phyloP scores from a whole-genome alignment of 352 stramenopile species.

The Elongisporangium undulatum region DNA sequence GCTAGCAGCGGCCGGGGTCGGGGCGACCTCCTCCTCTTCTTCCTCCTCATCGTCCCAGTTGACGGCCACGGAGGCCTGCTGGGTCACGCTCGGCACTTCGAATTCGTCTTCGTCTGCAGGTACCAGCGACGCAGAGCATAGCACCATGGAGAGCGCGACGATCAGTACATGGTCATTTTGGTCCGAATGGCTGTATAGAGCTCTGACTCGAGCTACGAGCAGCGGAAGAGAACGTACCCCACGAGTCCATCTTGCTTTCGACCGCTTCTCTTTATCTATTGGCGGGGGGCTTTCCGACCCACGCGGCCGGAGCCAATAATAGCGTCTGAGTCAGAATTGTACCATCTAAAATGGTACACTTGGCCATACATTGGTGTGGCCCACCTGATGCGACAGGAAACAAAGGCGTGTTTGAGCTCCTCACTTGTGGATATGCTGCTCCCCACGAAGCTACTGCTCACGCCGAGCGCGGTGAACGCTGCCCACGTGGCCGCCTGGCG shows the following conservation, averaged over 20 bases:
- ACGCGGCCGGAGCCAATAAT: not conserved
- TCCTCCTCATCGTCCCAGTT: slow-evolving; percentile 83
- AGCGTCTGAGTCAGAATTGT: not conserved
- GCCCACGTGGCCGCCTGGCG: not conserved
- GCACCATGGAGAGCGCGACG: not conserved
- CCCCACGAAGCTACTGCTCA: not conserved
- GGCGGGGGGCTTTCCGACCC: not conserved
- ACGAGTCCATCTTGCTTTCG: slow-evolving; percentile 60
- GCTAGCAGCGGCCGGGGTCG: slow-evolving; percentile 13
- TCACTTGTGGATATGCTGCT: not conserved
- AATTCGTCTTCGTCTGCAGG: slow-evolving; percentile 78
- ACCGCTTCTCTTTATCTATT: not conserved
- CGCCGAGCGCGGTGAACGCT: not conserved
- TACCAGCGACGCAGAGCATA: not conserved
- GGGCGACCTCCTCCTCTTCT: slow-evolving; percentile 50
- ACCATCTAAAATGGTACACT: not conserved
- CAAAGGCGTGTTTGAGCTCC: not conserved
- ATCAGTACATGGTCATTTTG: not conserved
- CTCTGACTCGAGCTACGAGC: not conserved
- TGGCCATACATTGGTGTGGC: not conserved
- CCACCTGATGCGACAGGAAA: not conserved
- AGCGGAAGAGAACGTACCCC: slow-evolving; percentile 35
- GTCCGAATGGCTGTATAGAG: not conserved
- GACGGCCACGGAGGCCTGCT: slow-evolving; percentile 33
- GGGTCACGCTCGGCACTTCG: slow-evolving; percentile 55